Conservation (phyloP, 169 alveolate genomes). For the Perkinsus olseni region DNA sequence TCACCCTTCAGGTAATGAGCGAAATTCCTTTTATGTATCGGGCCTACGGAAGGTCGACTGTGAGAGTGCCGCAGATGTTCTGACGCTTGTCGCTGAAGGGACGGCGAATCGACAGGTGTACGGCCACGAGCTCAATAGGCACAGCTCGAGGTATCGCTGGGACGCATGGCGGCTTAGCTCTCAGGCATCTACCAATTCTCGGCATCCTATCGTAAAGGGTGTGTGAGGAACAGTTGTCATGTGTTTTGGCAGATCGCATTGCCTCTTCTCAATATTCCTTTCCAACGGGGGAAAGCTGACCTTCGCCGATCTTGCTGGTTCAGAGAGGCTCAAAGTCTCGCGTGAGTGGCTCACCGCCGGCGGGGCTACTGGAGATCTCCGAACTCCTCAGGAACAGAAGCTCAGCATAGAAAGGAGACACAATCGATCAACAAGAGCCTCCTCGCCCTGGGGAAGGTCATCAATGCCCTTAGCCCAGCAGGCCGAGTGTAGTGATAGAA, state of each 20-base stretch:
- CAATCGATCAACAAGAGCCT: neutral
- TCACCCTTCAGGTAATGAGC: neutral
- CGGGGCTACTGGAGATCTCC: too few species aligned
- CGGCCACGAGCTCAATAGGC: neutral
- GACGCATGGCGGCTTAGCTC: neutral
- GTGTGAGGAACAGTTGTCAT: too few species aligned
- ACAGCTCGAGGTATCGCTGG: neutral
- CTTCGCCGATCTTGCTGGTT: neutral
- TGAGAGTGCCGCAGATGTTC: neutral
- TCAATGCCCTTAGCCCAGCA: neutral
- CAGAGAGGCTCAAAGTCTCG: neutral
- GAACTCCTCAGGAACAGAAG: neutral
- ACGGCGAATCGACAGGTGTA: neutral
- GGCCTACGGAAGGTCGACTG: neutral
- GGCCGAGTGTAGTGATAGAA: neutral
- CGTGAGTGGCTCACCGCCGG: neutral
- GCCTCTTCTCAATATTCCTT: neutral
- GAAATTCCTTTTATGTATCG: neutral
- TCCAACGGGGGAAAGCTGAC: neutral
- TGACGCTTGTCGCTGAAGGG: neutral
- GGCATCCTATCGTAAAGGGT: too few species aligned
- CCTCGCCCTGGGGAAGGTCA: neutral
- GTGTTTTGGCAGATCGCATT: neutral
- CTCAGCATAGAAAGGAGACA: neutral
- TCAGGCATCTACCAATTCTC: neutral